A percentile compares a stretch with the other conserved stretches of the same genome.
These are phyloP conservation scores for Citrus inodora DNA, from an alignment of 345 rosid species.

Conservation along the genomic window DNA sequence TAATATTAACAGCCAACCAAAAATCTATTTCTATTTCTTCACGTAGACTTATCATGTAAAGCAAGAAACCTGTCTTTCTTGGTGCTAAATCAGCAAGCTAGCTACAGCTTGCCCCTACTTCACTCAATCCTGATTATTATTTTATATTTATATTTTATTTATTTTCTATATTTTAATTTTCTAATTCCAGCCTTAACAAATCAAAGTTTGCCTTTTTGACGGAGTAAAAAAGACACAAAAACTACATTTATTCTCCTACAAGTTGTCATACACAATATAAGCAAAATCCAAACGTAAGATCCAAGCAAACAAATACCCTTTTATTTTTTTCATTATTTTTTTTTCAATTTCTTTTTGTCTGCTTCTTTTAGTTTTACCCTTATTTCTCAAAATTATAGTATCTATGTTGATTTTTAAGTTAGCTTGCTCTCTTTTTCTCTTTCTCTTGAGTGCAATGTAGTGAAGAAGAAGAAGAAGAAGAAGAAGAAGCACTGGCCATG, in stretches of 20 bases:
- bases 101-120: constrained; percentile 49
- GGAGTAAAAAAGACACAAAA: constrained; percentile 27
- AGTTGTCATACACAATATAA: constrained; percentile 30
- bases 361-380: neutral
- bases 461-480: constrained; percentile 14
- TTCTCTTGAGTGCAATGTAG: constrained; percentile 9
- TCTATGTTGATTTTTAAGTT: constrained; percentile 27
- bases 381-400: neutral
- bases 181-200: constrained; percentile 18
- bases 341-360: neutral
- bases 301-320: constrained; percentile 51
- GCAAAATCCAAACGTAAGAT: constrained; percentile 46
- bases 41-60: constrained; percentile 18
- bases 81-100: constrained; percentile 26
- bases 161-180: neutral
- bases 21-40: constrained; percentile 13
- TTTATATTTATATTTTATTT: constrained; percentile 9
- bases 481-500: constrained; percentile 11
- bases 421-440: neutral
- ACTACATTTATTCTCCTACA: constrained; percentile 41
- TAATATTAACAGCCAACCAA: constrained; percentile 12
- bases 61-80: constrained; percentile 16
- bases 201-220: constrained; percentile 21
- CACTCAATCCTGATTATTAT: constrained; percentile 51
- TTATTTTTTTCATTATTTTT: neutral